These are phyloP conservation scores for Cladosporium colombiae DNA, from an alignment of 2,329 filamentous ascomycete genomes.

Conservation along the genomic window DNA sequence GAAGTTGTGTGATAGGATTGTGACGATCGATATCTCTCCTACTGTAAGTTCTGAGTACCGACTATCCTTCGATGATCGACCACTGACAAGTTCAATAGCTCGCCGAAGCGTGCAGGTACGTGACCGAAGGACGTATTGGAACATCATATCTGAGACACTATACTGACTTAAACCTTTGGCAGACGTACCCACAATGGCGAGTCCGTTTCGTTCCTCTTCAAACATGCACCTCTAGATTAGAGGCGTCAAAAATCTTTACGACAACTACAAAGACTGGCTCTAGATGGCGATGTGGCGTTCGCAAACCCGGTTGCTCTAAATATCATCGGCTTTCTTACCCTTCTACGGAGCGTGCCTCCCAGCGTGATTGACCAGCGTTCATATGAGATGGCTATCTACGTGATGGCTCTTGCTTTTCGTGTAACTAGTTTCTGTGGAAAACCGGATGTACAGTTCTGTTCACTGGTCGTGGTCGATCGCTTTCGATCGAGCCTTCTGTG, in stretches of 20 bases:
- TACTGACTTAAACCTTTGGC: too few species aligned
- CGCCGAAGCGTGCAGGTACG: constrained; percentile 64
- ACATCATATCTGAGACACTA: too few species aligned
- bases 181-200: constrained; percentile 66
- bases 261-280: background rate
- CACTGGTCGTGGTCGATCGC: background rate
- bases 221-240: constrained; percentile 54
- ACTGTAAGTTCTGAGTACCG: constrained; percentile 50
- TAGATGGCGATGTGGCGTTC: constrained; percentile 11
- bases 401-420: background rate
- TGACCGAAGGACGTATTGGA: too few species aligned
- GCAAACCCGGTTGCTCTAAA: constrained; percentile 2
- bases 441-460: background rate
- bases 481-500: background rate
- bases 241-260: background rate
- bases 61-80: background rate
- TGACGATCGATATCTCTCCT: constrained; percentile 88
- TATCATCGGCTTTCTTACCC: background rate
- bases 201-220: constrained; percentile 68
- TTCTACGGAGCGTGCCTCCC: background rate
- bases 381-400: background rate
- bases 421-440: background rate
- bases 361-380: background rate
- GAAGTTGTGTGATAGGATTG: constrained; percentile 73
- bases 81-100: constrained; percentile 41